phyloP scores from a whole-genome alignment of 1,284 basidiomycete genomes.

The Rhodotorula sp. region DNA sequence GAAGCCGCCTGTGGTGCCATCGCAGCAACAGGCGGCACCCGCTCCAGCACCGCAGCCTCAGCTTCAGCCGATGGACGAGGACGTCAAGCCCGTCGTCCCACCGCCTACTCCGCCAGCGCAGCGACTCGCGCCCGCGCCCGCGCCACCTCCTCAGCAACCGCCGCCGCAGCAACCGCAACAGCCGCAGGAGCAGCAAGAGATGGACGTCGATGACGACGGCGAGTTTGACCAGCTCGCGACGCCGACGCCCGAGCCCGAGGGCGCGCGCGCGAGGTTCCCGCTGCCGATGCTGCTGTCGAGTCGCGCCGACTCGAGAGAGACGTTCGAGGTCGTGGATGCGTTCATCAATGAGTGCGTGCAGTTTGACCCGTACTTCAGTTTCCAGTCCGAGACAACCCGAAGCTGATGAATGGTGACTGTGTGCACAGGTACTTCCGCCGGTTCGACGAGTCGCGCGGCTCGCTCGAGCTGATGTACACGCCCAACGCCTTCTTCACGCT shows the following conservation, averaged over 20 bases:
- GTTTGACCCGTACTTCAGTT: too few species aligned
- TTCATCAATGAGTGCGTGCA: slow-evolving; percentile 32
- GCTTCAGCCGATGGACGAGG: neutral
- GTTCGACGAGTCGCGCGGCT: slow-evolving; percentile 28
- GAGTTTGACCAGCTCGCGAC: slow-evolving; percentile 13
- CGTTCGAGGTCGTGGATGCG: slow-evolving; percentile 1
- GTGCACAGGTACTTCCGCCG: slow-evolving; percentile 33
- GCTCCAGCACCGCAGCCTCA: neutral
- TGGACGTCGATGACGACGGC: neutral
- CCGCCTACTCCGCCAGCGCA: neutral
- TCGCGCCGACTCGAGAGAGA: slow-evolving; percentile 19
- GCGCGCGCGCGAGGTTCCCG: slow-evolving; percentile 18
- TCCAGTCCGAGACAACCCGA: too few species aligned
- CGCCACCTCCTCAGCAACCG: neutral
- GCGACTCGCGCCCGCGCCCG: neutral
- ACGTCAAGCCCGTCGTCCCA: slow-evolving; percentile 11
- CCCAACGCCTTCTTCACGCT: slow-evolving; percentile 33
- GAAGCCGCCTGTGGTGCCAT: neutral
- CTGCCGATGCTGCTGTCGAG: slow-evolving; percentile 5
- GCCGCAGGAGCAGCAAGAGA: neutral
- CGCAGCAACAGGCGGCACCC: neutral
- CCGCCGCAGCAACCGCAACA: neutral
- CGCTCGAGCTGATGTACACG: slow-evolving; percentile 34
- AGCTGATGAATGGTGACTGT: neutral
- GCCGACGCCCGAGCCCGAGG: slow-evolving; percentile 5